phyloP scores from a whole-genome alignment of 441 rosid genomes.

The Manihot esculenta region DNA sequence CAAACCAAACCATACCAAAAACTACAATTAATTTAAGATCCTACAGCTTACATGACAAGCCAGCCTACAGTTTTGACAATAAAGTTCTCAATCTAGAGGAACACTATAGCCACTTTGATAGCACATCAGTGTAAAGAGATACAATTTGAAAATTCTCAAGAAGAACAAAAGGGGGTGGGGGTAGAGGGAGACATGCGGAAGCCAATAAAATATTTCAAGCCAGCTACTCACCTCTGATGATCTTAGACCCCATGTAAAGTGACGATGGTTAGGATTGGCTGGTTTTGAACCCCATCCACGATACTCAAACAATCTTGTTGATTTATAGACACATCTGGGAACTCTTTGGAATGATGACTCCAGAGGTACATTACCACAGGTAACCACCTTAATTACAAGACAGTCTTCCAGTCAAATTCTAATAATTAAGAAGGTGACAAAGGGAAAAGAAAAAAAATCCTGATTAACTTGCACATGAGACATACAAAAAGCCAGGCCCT shows the following conservation, averaged over 20 bases:
- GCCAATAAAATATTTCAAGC: neutral
- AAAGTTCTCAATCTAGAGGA: neutral
- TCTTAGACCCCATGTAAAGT: slow-evolving; percentile 77
- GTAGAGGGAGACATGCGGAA: neutral
- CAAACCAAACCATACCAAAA: neutral
- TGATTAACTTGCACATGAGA: neutral
- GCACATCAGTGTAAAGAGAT: neutral
- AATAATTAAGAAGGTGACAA: neutral
- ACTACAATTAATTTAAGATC: neutral
- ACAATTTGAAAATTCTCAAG: neutral
- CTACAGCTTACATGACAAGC: neutral
- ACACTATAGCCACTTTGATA: neutral
- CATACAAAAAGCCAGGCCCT: slow-evolving; percentile 10
- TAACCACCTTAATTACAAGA: slow-evolving; percentile 56
- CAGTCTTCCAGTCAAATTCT: neutral
- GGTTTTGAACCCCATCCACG: slow-evolving; percentile 86
- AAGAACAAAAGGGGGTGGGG: neutral
- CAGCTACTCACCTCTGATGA: slow-evolving; percentile 62
- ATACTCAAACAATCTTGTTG: slow-evolving; percentile 79
- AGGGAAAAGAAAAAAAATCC: neutral
- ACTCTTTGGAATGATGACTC: slow-evolving; percentile 85
- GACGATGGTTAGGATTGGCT: slow-evolving; percentile 72
- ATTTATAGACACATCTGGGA: slow-evolving; percentile 87
- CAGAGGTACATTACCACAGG: slow-evolving; percentile 87
- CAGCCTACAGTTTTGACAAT: neutral